Evolutionary conservation across 2,329 filamentous ascomycete species (phyloP).

Genomic region (Colletotrichum sublineola): DNA sequence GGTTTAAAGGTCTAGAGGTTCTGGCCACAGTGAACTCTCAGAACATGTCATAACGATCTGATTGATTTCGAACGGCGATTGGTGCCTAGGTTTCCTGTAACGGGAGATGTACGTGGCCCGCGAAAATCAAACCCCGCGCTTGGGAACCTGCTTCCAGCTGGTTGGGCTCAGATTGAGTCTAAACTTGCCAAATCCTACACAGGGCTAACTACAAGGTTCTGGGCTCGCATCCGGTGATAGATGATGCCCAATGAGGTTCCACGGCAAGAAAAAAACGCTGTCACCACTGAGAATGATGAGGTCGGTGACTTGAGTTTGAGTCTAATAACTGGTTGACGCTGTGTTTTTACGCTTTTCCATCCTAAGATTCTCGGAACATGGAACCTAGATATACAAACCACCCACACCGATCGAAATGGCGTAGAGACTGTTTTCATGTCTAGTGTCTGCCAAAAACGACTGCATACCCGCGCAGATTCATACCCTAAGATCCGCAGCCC

Average conservation of each 20-base stretch:
- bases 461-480: not conserved
- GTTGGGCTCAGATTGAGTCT: conserved; percentile 4
- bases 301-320: conserved; percentile 4
- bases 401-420: not conserved
- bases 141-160: conserved; percentile 9
- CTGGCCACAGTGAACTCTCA: conserved; percentile 20
- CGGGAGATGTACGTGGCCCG: conserved; percentile 38
- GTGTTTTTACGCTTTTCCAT: conserved; percentile 1
- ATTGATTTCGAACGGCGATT: conserved; percentile 1
- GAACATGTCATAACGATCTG: conserved; percentile 3
- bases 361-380: conserved; percentile 4
- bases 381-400: not conserved
- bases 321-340: not conserved
- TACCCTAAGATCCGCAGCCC: not conserved
- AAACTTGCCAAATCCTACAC: conserved; percentile 21
- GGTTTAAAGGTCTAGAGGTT: conserved; percentile 15
- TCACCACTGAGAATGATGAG: conserved; percentile 9
- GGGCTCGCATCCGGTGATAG: not conserved
- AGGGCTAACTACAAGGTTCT: not conserved
- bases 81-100: not conserved
- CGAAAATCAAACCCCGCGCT: not conserved
- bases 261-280: conserved; percentile 23
- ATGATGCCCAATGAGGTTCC: not conserved
- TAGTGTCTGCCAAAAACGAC: not conserved
- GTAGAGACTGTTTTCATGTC: not conserved